phyloP scores from a whole-genome alignment of 1,284 basidiomycete genomes.

The Wallemia ichthyophaga region DNA sequence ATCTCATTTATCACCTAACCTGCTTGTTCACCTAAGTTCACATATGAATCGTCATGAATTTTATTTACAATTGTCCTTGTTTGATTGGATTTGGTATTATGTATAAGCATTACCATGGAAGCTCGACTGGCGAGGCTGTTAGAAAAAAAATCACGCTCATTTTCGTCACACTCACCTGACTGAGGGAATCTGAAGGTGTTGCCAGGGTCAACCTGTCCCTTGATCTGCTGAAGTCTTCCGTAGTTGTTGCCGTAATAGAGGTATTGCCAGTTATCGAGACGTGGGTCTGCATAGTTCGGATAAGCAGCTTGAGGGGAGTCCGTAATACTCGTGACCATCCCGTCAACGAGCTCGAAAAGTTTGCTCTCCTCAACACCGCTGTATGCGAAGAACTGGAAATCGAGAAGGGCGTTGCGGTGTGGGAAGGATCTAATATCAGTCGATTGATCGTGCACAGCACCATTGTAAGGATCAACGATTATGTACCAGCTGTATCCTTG shows the following conservation, averaged over 20 bases:
- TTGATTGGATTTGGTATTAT: no score
- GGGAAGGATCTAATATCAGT: slow-evolving; percentile 11
- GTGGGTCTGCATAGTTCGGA: slow-evolving; percentile 7
- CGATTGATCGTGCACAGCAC: slow-evolving; percentile 10
- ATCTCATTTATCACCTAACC: no score
- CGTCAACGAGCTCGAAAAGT: slow-evolving; percentile 10
- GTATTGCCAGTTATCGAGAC: slow-evolving; percentile 5
- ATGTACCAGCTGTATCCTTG: background rate
- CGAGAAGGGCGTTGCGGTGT: slow-evolving; percentile 11
- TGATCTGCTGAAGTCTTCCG: slow-evolving; percentile 5
- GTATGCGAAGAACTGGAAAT: slow-evolving; percentile 13
- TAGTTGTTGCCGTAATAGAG: slow-evolving; percentile 6
- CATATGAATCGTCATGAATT: no score
- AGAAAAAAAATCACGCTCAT: no score
- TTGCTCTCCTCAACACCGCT: slow-evolving; percentile 1
- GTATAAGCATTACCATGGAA: no score
- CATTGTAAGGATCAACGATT: slow-evolving; percentile 3
- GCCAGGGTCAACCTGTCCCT: slow-evolving; percentile 5
- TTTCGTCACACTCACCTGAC: background rate
- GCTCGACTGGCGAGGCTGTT: no score
- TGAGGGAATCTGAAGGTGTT: slow-evolving; percentile 2
- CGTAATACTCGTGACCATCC: slow-evolving; percentile 6
- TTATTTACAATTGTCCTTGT: no score
- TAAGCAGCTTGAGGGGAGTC: slow-evolving; percentile 6
- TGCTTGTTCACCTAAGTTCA: no score